Base-by-base conservation (phyloP, 805 yeast species). In the Wickerhamiella brachini region DNA sequence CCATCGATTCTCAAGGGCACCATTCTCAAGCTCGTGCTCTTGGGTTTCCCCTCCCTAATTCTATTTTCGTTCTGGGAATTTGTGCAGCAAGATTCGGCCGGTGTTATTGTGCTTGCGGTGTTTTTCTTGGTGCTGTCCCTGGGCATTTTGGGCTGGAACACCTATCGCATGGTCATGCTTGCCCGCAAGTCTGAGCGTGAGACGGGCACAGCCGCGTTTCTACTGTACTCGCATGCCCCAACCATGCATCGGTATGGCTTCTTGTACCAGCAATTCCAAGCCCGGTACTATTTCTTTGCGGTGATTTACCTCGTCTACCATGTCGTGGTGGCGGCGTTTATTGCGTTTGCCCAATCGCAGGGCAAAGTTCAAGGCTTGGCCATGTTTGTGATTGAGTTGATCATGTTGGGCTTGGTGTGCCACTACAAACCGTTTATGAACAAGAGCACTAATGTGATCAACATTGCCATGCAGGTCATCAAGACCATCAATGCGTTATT, bases 41-140 rank as follows among this genome's bases (percentile, higher is more conserved):
- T 89, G 62, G 96, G 95, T 0, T 87, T 85, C 66, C 80, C 94
- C 2, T 95, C 88, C 65, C 68, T 89, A 52, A 72, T 80, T 17
- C 77, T 88, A 49, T 73, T 89, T 52, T 80, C 95, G 10, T 71
- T 88, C 50, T 89, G 94, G 93, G 95, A 89, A 69, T 88, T 87
- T 65, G 78, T 83, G 7, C 75, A 74, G 60, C 69, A 75, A 49
- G 96, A 89, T 62, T 87, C 96, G 0, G 83, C 94, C 1, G 96
- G 95, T 0, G 87, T 89, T 29, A 78, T 89, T 52, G 88, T 86
- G 5, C 68, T 86, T 53, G 90, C 95, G 2, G 81, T 78, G 38
- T 68, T 89, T 47, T 80, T 85, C 65, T 69, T 89, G 42, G 47
- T 86, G 1, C 68, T 83, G 51, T 72, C 85, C 1, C 54, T 81